Evolutionary conservation across 805 yeast genomes (phyloP), one percentile per base, ranked within the genome.

Genomic region (Brettanomyces sp.): DNA sequence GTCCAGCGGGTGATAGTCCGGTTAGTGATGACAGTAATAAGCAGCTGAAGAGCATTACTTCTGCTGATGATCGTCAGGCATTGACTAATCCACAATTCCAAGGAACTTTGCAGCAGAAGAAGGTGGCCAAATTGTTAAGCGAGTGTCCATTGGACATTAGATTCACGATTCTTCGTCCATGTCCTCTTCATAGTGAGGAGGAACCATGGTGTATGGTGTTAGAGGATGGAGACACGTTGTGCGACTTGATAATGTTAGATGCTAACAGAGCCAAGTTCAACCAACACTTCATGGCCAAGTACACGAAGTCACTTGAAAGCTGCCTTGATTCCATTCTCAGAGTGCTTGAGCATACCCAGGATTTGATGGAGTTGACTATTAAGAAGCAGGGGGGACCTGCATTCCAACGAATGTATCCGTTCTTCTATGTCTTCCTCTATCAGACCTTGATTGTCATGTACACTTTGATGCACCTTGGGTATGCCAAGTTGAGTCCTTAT

Each of bases 381-480:
- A 57, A 58, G 60, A 43, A 67, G 59, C 56, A 61, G 57, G 46
- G 49, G 3, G 50, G 47, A 9, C 53, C 60, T 9, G 47, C 49
- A 22, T 58, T 74, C 66, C 64, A 60, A 65, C 51, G 59, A 52
- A 36, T 62, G 38, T 72, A 67, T 49, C 80, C 79, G 14, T 73
- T 73, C 47, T 66, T 73, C 44, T 72, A 71, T 51, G 66, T 75
- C 3, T 74, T 73, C 44, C 59, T 73, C 9, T 73, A 74, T 55
- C 80, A 75, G 53, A 76, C 79, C 2, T 62, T 75, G 43, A 71
- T 76, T 45, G 77, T 74, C 22, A 64, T 70, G 22, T 75, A 69
- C 58, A 73, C 77, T 1, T 56, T 74, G 49, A 57, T 76, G 52
- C 76, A 73, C 53, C 59, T 69, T 45, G 70, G 70, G 23, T 68